Conservation (phyloP, 208 protist genomes). For the Phytomonas francai region DNA sequence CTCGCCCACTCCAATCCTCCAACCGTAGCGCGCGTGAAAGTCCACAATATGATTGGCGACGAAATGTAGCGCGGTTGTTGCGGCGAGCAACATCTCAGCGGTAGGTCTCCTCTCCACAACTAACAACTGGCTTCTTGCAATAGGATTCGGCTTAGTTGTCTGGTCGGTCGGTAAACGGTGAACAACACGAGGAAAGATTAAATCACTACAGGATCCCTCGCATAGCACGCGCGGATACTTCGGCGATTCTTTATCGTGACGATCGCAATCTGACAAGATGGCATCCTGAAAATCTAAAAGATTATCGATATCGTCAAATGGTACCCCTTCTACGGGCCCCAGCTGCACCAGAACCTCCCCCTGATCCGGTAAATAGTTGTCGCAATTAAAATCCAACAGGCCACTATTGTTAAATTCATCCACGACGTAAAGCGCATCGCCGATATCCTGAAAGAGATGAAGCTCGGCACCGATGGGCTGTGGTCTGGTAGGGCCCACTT, state of each 20-base stretch:
- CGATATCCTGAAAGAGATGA: constrained; percentile 55
- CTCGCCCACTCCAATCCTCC: not conserved
- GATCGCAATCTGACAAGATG: not conserved
- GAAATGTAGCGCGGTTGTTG: constrained; percentile 27
- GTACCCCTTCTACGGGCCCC: constrained; percentile 58
- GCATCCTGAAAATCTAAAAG: constrained; percentile 23
- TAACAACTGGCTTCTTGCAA: constrained; percentile 37
- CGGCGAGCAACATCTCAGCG: constrained; percentile 26
- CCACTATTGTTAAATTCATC: constrained; percentile 35
- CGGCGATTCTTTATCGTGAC: not conserved
- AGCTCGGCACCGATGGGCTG: constrained; percentile 55
- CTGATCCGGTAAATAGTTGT: constrained; percentile 64
- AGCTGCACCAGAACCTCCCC: constrained; percentile 74
- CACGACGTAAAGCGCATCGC: constrained; percentile 51
- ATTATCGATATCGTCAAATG: constrained; percentile 58
- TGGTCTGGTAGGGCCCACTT: constrained; percentile 24
- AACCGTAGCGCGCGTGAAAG: not conserved
- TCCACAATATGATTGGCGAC: constrained; percentile 29
- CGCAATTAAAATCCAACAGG: constrained; percentile 35
- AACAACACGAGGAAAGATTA: constrained; percentile 57
- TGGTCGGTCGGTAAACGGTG: constrained; percentile 42
- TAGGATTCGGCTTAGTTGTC: constrained; percentile 40
- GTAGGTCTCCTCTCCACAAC: constrained; percentile 26
- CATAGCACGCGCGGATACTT: constrained; percentile 18
- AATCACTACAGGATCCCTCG: constrained; percentile 46